phyloP scores from a whole-genome alignment of 495 filamentous ascomycete species.

The Podospora pseudocomata region DNA sequence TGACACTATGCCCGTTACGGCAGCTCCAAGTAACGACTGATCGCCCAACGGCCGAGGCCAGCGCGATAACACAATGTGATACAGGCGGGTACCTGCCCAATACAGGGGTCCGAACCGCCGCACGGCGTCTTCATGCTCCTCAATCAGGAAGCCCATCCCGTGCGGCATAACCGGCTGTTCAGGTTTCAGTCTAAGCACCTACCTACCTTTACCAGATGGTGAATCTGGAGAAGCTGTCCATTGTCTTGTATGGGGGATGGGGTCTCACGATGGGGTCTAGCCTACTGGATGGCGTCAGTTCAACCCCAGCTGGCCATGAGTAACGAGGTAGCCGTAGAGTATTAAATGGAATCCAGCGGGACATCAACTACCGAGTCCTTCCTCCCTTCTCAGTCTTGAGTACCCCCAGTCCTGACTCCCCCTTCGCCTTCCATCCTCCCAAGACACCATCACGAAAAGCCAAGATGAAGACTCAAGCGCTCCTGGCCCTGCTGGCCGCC shows the following conservation, averaged over 20 bases:
- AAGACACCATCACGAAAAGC: background rate
- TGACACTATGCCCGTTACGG: slow-evolving; percentile 13
- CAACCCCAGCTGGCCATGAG: background rate
- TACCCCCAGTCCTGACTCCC: background rate
- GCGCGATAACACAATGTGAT: slow-evolving; percentile 4
- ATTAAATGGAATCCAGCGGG: background rate
- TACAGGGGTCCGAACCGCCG: slow-evolving; percentile 5
- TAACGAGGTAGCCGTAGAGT: background rate
- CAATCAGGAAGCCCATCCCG: slow-evolving; percentile 11
- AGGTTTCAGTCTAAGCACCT: background rate
- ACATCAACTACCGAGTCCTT: background rate
- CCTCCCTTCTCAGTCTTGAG: background rate
- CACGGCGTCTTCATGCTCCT: slow-evolving; percentile 5
- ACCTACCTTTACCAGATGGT: background rate
- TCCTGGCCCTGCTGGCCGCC: slow-evolving; percentile 21
- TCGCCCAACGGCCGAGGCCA: background rate
- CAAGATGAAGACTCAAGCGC: slow-evolving; percentile 19
- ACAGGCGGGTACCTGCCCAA: slow-evolving; percentile 8
- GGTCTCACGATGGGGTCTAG: background rate
- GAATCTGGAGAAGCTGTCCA: background rate
- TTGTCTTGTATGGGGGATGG: background rate
- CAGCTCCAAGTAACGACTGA: slow-evolving; percentile 6
- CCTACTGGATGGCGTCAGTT: background rate
- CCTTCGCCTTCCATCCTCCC: background rate
- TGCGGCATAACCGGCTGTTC: background rate